Percentiles rank a stretch among this genome's conserved stretches.
These are phyloP conservation scores for Nemania abortiva DNA, from an alignment of 2,329 filamentous ascomycete species.

Conservation along the genomic window DNA sequence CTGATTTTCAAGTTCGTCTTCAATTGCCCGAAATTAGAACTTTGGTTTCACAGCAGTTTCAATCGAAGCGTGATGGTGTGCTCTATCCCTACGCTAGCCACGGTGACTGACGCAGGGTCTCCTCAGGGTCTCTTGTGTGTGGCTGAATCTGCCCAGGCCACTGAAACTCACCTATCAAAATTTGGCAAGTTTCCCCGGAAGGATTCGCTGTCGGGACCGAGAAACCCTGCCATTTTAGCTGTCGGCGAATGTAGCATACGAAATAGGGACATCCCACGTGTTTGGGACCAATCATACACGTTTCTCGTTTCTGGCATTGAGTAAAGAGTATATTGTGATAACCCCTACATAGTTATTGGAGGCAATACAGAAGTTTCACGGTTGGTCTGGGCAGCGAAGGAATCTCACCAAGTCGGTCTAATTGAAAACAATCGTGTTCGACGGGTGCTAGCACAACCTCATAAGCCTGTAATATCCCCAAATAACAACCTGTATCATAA, in stretches of 20 bases:
- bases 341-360: not conserved
- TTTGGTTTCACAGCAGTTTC: conserved; percentile 16
- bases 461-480: not conserved
- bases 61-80: not conserved
- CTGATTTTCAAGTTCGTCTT: conserved; percentile 2
- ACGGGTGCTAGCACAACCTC: not conserved
- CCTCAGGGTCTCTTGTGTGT: not conserved
- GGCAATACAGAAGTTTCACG: not conserved
- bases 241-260: no score
- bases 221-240: not conserved
- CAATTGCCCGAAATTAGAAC: conserved; percentile 5
- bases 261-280: not conserved
- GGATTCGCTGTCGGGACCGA: not conserved
- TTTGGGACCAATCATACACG: not conserved
- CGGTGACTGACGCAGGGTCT: not conserved
- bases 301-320: not conserved
- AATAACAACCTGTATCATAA: not conserved
- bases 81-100: not conserved
- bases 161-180: conserved; percentile 5
- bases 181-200: not conserved
- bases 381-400: not conserved
- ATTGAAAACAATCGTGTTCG: not conserved
- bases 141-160: not conserved
- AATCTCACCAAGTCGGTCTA: not conserved
- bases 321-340: not conserved